Conservation (phyloP, 805 yeast species). For the Pichia gijzeniarum region DNA sequence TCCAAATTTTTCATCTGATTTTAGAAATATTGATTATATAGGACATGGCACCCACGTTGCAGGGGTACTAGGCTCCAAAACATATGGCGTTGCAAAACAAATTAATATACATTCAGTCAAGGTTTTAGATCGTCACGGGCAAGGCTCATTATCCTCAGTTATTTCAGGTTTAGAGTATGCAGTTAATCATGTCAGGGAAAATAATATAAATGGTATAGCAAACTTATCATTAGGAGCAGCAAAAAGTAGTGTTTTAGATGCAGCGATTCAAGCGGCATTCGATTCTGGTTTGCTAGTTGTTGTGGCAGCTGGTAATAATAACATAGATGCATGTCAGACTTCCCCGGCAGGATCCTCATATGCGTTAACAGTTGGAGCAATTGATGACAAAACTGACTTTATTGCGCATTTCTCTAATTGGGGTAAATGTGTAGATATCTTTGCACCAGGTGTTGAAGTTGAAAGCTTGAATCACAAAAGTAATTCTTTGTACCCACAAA, state of each 20-base stretch:
- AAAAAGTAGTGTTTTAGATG: slow-evolving; percentile 57
- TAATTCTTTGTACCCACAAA: slow-evolving; percentile 21
- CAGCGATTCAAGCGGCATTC: slow-evolving; percentile 70
- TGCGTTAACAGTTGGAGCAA: slow-evolving; percentile 83
- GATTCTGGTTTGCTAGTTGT: slow-evolving; percentile 66
- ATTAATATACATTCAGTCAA: slow-evolving; percentile 65
- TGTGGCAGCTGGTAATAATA: slow-evolving; percentile 84
- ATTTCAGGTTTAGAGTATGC: slow-evolving; percentile 63
- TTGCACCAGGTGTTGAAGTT: slow-evolving; percentile 75
- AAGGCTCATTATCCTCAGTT: slow-evolving; percentile 62
- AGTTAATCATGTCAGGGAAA: slow-evolving; percentile 45
- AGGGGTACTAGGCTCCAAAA: slow-evolving; percentile 72
- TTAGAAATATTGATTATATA: slow-evolving; percentile 54
- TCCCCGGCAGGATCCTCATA: slow-evolving; percentile 77
- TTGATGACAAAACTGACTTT: slow-evolving; percentile 64
- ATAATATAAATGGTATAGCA: slow-evolving; percentile 50
- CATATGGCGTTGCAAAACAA: slow-evolving; percentile 78
- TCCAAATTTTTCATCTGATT: slow-evolving; percentile 54
- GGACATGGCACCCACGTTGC: slow-evolving; percentile 97
- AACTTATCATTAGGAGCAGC: slow-evolving; percentile 79
- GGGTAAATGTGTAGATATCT: slow-evolving; percentile 87
- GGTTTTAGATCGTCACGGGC: slow-evolving; percentile 61
- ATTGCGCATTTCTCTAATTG: slow-evolving; percentile 82
- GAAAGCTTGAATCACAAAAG: slow-evolving; percentile 41
- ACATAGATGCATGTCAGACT: slow-evolving; percentile 69